These are phyloP conservation scores for Ceraceosorus guamensis DNA, from an alignment of 1,284 basidiomycete genomes.

Conservation along the genomic window DNA sequence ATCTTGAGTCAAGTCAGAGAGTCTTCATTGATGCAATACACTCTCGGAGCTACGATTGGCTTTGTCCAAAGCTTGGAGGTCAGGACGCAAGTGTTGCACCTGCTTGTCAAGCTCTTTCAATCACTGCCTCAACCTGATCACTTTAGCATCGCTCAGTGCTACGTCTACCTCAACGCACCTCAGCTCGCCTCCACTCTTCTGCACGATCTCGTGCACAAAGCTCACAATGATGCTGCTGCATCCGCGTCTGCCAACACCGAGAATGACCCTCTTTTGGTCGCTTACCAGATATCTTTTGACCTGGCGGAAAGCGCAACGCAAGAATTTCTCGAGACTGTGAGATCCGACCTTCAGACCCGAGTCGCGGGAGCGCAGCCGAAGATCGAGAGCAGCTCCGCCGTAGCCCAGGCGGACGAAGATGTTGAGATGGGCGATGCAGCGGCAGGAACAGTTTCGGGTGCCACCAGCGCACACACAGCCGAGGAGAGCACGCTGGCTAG, in stretches of 20 bases:
- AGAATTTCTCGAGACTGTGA: conserved; percentile 45
- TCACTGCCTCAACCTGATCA: conserved; percentile 39
- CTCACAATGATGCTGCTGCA: conserved; percentile 27
- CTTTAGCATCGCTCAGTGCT: conserved; percentile 48
- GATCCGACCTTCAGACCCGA: conserved; percentile 24
- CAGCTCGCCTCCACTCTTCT: conserved; percentile 36
- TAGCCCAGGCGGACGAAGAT: neutral
- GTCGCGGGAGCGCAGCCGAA: conserved; percentile 10
- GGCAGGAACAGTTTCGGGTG: too few relatives aligned
- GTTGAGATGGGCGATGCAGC: neutral
- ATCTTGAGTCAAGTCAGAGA: conserved; percentile 41
- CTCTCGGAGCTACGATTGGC: conserved; percentile 43
- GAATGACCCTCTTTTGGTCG: conserved; percentile 39
- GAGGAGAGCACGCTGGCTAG: conserved; percentile 20
- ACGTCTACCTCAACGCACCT: conserved; percentile 46
- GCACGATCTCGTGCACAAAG: conserved; percentile 33
- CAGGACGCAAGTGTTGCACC: conserved; percentile 38
- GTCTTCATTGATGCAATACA: conserved; percentile 39
- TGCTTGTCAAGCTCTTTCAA: conserved; percentile 47
- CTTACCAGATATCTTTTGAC: conserved; percentile 47
- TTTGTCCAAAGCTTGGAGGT: conserved; percentile 34
- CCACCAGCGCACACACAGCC: conserved; percentile 1
- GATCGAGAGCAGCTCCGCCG: conserved; percentile 10
- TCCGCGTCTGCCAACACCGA: conserved; percentile 33
- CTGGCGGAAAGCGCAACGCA: conserved; percentile 48